These are phyloP conservation scores for Aspergillus versicolor DNA, from an alignment of 2,329 filamentous ascomycete species.

Conservation along the genomic window DNA sequence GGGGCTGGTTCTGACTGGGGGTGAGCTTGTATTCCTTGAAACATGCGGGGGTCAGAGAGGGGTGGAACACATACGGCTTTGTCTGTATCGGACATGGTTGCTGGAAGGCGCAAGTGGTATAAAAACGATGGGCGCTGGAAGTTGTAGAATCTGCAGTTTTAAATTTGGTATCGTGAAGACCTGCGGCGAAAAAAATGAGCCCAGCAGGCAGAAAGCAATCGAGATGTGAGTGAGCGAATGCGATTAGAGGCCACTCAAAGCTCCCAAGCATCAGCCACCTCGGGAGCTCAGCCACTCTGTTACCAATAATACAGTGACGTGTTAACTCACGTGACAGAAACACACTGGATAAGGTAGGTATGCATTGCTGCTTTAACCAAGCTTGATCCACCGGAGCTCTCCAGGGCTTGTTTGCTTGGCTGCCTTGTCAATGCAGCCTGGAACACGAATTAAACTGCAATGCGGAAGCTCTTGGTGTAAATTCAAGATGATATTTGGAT, in stretches of 20 bases:
- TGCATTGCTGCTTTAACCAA: not conserved
- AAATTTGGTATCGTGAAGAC: not conserved
- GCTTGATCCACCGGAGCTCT: not conserved
- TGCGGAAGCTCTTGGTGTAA: not conserved
- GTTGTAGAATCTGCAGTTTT: slow-evolving; percentile 9
- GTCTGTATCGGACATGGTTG: slow-evolving; percentile 37
- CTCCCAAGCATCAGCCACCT: slow-evolving; percentile 18
- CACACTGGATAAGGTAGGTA: not conserved
- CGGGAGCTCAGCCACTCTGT: not conserved
- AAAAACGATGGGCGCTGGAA: slow-evolving; percentile 3
- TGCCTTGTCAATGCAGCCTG: not conserved
- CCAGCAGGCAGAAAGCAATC: slow-evolving; percentile 25
- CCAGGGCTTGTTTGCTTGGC: not conserved
- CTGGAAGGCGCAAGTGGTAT: not conserved
- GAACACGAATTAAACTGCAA: not conserved
- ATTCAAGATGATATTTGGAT: slow-evolving; percentile 11
- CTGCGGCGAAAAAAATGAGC: slow-evolving; percentile 22
- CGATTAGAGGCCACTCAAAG: slow-evolving; percentile 11
- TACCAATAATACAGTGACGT: slow-evolving; percentile 18
- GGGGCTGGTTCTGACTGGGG: slow-evolving; percentile 31
- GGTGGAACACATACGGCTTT: slow-evolving; percentile 30
- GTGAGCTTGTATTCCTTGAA: slow-evolving; percentile 15
- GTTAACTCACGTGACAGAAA: slow-evolving; percentile 14
- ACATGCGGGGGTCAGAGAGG: slow-evolving; percentile 8
- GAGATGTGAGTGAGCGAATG: slow-evolving; percentile 6